These are phyloP conservation scores for Simplicillium sp. DNA, from an alignment of 2,329 filamentous ascomycete genomes.

Conservation along the genomic window DNA sequence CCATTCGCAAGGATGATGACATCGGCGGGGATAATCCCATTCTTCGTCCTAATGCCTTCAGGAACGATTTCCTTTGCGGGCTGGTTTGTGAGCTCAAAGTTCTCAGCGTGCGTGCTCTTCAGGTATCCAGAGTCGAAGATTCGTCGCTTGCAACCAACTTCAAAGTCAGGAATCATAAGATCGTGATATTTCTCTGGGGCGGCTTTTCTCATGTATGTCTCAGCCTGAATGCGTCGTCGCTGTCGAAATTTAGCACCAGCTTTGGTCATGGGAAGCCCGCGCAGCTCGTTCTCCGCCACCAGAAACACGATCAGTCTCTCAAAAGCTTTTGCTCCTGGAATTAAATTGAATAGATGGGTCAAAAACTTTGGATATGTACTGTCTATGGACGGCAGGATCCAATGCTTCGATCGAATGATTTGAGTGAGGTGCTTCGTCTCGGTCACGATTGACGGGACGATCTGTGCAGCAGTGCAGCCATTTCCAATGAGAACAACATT, in stretches of 20 bases:
- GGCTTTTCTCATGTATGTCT: constrained; percentile 15
- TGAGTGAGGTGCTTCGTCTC: constrained; percentile 9
- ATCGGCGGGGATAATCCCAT: constrained; percentile 13
- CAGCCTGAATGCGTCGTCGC: constrained; percentile 6
- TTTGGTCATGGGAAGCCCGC: constrained; percentile 11
- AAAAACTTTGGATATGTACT: constrained; percentile 12
- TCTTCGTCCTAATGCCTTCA: constrained; percentile 8
- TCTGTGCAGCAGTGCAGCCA: constrained; percentile 24
- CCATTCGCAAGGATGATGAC: constrained; percentile 37
- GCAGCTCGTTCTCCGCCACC: constrained; percentile 13
- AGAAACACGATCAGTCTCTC: constrained; percentile 13
- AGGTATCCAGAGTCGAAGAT: constrained; percentile 25
- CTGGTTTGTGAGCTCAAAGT: constrained; percentile 18
- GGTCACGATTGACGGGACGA: constrained; percentile 21
- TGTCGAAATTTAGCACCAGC: constrained; percentile 10
- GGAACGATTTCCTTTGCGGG: constrained; percentile 8
- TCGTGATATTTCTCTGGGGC: constrained; percentile 18
- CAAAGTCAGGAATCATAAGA: constrained; percentile 19
- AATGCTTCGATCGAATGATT: constrained; percentile 10
- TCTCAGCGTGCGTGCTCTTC: constrained; percentile 14
- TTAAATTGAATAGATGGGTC: constrained; percentile 14
- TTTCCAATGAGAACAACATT: constrained; percentile 25
- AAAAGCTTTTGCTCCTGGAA: constrained; percentile 11
- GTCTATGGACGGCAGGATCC: constrained; percentile 14
- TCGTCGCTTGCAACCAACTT: constrained; percentile 24